Conservation (phyloP, 1,284 basidiomycete species). For the Puccinia sorghi region DNA sequence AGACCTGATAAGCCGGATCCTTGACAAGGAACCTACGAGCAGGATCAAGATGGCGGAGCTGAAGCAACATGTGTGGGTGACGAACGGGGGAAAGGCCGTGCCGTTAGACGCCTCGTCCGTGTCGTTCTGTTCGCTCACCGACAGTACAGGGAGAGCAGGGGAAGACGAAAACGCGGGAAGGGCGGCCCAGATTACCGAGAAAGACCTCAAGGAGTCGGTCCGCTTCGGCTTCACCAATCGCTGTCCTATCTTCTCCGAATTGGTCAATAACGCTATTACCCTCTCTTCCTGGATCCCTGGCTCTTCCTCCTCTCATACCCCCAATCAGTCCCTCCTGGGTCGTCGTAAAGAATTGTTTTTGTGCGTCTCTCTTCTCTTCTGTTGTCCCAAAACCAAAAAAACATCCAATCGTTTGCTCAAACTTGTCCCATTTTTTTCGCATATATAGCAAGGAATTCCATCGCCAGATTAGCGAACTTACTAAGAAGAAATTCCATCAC, state of each 20-base stretch:
- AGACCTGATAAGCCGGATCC: conserved; percentile 58
- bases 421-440: neutral
- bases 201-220: conserved; percentile 23
- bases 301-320: neutral
- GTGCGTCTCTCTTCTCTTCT: conserved; percentile 10
- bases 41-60: conserved; percentile 59
- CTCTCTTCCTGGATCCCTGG: neutral
- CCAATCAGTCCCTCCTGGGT: neutral
- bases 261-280: conserved; percentile 13
- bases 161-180: conserved; percentile 31
- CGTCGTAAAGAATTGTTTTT: conserved; percentile 23
- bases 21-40: conserved; percentile 59
- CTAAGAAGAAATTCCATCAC: neutral
- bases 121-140: neutral
- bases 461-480: conserved; percentile 10
- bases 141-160: conserved; percentile 59
- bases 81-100: conserved; percentile 57
- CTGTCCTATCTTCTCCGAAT: conserved; percentile 21
- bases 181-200: neutral
- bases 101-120: neutral
- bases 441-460: conserved; percentile 25
- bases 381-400: too few relatives aligned
- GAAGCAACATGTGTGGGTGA: conserved; percentile 61
- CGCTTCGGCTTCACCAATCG: conserved; percentile 26
- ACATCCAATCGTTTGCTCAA: neutral